Evolutionary conservation across 139 green algal species (phyloP).

Genomic region (Tetraselmis chui): DNA sequence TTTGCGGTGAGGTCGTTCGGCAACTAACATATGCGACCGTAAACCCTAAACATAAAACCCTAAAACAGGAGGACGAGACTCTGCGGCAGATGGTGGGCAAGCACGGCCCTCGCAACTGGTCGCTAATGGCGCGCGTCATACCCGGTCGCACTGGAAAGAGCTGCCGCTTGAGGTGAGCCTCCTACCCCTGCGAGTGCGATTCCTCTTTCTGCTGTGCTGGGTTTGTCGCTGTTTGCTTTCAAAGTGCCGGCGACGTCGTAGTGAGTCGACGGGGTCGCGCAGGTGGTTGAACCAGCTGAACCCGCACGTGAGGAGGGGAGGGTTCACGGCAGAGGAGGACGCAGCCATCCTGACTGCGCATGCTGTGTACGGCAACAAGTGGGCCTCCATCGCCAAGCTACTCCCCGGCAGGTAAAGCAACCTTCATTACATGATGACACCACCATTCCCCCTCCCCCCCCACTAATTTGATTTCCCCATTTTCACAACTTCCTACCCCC

Average conservation of each 20-base stretch:
- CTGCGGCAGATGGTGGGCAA: slow-evolving; percentile 47
- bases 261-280: no score
- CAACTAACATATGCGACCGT: no score
- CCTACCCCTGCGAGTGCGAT: no score
- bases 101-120: slow-evolving; percentile 63
- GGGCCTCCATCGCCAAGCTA: slow-evolving; percentile 43
- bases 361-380: slow-evolving; percentile 39
- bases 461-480: no score
- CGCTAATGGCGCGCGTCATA: slow-evolving; percentile 41
- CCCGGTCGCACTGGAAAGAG: slow-evolving; percentile 56
- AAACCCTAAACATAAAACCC: background rate
- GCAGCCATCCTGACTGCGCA: slow-evolving; percentile 36
- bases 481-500: no score
- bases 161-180: slow-evolving; percentile 44
- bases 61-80: slow-evolving; percentile 62
- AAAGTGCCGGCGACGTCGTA: no score
- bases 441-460: no score
- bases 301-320: slow-evolving; percentile 47
- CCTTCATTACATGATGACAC: no score
- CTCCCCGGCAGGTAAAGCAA: slow-evolving; percentile 40
- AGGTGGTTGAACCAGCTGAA: slow-evolving; percentile 59
- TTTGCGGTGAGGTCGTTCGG: no score
- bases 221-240: no score
- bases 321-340: slow-evolving; percentile 55
- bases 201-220: no score